A percentile compares a stretch with the other conserved stretches of the same genome.
These are phyloP conservation scores for Pholiota microspora DNA, from an alignment of 768 basidiomycete species.

Conservation along the genomic window DNA sequence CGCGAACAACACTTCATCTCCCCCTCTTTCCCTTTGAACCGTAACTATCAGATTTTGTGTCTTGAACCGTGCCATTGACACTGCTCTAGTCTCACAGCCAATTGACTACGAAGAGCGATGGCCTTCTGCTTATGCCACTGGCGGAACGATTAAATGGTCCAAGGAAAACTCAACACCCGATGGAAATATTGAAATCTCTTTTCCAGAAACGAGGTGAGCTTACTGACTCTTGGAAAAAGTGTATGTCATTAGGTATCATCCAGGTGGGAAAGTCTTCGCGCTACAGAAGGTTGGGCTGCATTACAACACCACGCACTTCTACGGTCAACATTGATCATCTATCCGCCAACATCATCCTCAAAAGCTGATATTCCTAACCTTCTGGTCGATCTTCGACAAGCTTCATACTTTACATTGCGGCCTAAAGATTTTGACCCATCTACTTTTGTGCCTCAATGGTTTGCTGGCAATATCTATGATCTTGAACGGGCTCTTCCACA, in stretches of 20 bases:
- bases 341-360: constrained; percentile 34
- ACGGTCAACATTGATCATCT: constrained; percentile 58
- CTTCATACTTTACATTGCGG: constrained; percentile 72
- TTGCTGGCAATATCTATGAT: constrained; percentile 84
- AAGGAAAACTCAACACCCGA: constrained; percentile 36
- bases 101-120: constrained; percentile 50
- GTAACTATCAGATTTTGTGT: constrained; percentile 34
- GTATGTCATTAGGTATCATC: background rate
- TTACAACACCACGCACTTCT: constrained; percentile 79
- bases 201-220: constrained; percentile 57
- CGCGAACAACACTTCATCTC: constrained; percentile 83
- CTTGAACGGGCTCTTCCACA: constrained; percentile 53
- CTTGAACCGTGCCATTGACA: constrained; percentile 5
- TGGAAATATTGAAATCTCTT: constrained; percentile 58
- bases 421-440: constrained; percentile 31
- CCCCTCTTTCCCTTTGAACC: constrained; percentile 68
- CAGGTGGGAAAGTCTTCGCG: constrained; percentile 73
- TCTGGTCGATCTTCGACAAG: constrained; percentile 62
- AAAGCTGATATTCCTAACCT: constrained; percentile 39
- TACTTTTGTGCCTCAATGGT: constrained; percentile 52
- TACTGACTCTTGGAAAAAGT: background rate
- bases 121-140: constrained; percentile 69
- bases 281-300: constrained; percentile 84
- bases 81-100: constrained; percentile 42
- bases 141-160: constrained; percentile 60